These are phyloP conservation scores for Cylindrotheca closterium DNA, from an alignment of 108 stramenopile species.

Conservation along the genomic window DNA sequence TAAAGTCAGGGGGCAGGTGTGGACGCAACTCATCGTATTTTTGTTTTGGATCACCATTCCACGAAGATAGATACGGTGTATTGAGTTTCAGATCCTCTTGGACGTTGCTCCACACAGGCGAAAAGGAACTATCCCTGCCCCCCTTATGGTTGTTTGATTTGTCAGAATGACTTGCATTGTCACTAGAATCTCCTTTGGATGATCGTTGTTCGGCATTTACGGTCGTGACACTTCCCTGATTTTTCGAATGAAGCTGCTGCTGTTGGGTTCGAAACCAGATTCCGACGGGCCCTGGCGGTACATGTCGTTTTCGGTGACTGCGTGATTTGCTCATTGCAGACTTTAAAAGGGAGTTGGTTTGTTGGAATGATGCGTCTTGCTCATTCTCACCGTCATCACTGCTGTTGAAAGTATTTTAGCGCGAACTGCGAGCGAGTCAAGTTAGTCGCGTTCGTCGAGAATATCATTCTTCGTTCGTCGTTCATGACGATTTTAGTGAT, in stretches of 20 bases:
- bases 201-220: background rate
- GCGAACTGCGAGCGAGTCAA: too few relatives aligned
- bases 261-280: constrained; percentile 41
- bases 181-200: background rate
- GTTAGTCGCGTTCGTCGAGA: too few relatives aligned
- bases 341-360: too few relatives aligned
- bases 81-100: constrained; percentile 24
- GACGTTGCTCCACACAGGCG: constrained; percentile 41
- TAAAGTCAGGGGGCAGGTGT: constrained; percentile 13
- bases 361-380: too few relatives aligned
- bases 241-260: constrained; percentile 12
- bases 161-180: constrained; percentile 1
- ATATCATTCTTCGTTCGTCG: too few relatives aligned
- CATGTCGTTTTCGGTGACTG: constrained; percentile 49
- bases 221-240: constrained; percentile 5
- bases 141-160: constrained; percentile 17
- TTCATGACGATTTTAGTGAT: too few relatives aligned
- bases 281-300: constrained; percentile 46
- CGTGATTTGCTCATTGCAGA: constrained; percentile 27
- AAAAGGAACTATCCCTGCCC: constrained; percentile 13
- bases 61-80: constrained; percentile 35
- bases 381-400: too few relatives aligned
- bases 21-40: constrained; percentile 32
- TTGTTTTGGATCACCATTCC: constrained; percentile 4
- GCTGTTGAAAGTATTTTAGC: too few relatives aligned